phyloP scores from a whole-genome alignment of 1,284 basidiomycete species.

The Heterobasidion occidentale region DNA sequence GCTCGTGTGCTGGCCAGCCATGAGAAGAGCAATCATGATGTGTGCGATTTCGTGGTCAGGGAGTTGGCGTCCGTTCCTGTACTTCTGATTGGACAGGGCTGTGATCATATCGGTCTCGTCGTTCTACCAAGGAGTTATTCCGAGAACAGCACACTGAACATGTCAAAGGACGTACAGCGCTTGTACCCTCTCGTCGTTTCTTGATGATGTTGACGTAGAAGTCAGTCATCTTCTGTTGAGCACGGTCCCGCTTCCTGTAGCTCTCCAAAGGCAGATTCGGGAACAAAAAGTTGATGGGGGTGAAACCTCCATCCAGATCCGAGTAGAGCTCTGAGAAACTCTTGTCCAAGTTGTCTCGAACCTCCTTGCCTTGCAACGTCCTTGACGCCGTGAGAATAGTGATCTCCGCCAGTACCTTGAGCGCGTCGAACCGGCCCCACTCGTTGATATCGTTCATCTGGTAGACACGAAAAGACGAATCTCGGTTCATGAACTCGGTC shows the following conservation, averaged over 20 bases:
- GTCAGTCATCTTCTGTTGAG: conserved; percentile 90
- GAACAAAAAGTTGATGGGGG: conserved; percentile 91
- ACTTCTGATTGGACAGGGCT: conserved; percentile 79
- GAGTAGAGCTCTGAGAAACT: conserved; percentile 52
- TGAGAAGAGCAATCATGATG: conserved; percentile 92
- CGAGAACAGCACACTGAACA: not conserved
- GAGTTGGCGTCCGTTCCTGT: conserved; percentile 78
- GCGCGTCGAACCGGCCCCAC: conserved; percentile 69
- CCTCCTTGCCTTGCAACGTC: conserved; percentile 87
- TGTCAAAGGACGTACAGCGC: conserved; percentile 32
- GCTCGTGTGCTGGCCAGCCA: conserved; percentile 98
- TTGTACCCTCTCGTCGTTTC: conserved; percentile 51
- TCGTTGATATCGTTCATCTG: conserved; percentile 58
- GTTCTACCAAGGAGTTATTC: conserved; percentile 20
- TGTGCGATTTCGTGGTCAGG: conserved; percentile 92
- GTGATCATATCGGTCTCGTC: conserved; percentile 91
- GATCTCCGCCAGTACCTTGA: conserved; percentile 81
- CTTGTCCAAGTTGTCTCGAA: conserved; percentile 71
- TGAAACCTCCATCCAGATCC: conserved; percentile 91
- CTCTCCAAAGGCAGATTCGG: conserved; percentile 88
- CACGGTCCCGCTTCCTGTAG: conserved; percentile 82
- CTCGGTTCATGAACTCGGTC: conserved; percentile 59
- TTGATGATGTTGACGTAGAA: conserved; percentile 90
- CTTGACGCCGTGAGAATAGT: conserved; percentile 91
- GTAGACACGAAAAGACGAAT: conserved; percentile 51